Conservation (phyloP, 371 early-diverging fungal genomes). For the Mortierella sp. region DNA sequence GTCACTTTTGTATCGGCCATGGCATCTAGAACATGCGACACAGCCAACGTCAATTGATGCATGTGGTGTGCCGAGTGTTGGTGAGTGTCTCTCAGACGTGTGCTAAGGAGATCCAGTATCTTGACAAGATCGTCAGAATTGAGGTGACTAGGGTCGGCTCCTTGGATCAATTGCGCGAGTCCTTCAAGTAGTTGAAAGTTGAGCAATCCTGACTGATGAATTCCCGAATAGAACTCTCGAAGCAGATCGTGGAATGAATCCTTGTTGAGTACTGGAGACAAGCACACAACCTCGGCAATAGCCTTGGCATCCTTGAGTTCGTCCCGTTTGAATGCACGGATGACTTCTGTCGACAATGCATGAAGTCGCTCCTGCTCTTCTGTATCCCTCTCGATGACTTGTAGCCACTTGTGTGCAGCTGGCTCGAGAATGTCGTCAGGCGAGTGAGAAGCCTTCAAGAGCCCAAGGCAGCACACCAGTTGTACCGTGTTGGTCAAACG, state of each 20-base stretch:
- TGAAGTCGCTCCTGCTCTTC: conserved; percentile 13
- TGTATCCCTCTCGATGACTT: not conserved
- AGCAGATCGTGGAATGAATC: conserved; percentile 2
- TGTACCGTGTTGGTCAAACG: too few relatives aligned
- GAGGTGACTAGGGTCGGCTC: conserved; percentile 1
- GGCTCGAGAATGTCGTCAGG: too few relatives aligned
- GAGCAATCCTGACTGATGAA: conserved; percentile 1
- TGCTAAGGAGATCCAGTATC: conserved; percentile 2
- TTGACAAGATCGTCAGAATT: conserved; percentile 7
- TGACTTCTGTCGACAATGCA: not conserved
- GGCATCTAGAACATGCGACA: conserved; percentile 13
- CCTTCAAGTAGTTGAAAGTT: conserved; percentile 5
- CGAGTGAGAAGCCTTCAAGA: too few relatives aligned
- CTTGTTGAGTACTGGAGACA: conserved; percentile 1
- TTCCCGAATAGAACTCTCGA: not conserved
- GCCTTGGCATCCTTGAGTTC: not conserved
- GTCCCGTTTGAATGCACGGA: conserved; percentile 2
- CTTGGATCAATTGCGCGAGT: conserved; percentile 2
- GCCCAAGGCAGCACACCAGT: too few relatives aligned
- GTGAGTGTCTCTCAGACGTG: conserved; percentile 4
- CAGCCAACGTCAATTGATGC: conserved; percentile 2
- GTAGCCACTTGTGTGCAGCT: not conserved
- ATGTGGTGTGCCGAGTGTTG: not conserved
- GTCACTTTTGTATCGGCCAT: conserved; percentile 13
- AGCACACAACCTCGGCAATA: conserved; percentile 3